Evolutionary conservation across 768 basidiomycete genomes (phyloP).

Genomic region (Neoboletus subvelutipes): DNA sequence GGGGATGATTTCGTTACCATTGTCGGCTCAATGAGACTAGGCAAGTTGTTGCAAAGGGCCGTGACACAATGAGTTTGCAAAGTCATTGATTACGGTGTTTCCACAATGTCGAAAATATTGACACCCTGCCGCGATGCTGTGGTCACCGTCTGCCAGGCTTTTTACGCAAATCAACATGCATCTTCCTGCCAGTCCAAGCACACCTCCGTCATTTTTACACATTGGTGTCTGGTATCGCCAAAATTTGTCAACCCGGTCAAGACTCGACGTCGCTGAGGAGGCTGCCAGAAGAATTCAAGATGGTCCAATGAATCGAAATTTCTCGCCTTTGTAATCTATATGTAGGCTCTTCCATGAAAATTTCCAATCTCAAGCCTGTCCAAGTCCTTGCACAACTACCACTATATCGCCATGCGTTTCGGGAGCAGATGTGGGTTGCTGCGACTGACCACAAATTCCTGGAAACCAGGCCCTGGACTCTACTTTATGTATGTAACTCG

Average conservation of each 20-base stretch:
- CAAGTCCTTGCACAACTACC: not conserved
- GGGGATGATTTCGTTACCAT: not conserved
- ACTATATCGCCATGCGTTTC: not conserved
- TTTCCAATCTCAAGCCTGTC: not conserved
- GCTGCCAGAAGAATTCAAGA: not conserved
- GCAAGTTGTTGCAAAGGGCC: not conserved
- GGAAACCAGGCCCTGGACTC: not conserved
- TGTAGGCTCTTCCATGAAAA: not conserved
- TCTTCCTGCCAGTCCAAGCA: not conserved
- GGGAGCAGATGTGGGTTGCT: not conserved
- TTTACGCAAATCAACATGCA: conserved; percentile 2
- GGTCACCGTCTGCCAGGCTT: not conserved
- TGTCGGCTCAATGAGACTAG: not conserved
- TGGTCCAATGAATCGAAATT: not conserved
- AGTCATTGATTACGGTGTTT: not conserved
- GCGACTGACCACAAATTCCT: not conserved
- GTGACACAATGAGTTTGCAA: not conserved
- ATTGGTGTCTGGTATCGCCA: not conserved
- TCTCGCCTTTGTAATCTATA: not conserved
- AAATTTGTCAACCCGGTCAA: not conserved
- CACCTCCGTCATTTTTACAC: not conserved
- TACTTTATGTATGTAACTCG: not conserved
- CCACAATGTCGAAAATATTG: not conserved
- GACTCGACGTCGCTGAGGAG: not conserved
- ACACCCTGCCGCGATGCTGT: not conserved